These are phyloP conservation scores for Rhizophora mangle DNA, from an alignment of 345 rosid species.

Conservation along the genomic window DNA sequence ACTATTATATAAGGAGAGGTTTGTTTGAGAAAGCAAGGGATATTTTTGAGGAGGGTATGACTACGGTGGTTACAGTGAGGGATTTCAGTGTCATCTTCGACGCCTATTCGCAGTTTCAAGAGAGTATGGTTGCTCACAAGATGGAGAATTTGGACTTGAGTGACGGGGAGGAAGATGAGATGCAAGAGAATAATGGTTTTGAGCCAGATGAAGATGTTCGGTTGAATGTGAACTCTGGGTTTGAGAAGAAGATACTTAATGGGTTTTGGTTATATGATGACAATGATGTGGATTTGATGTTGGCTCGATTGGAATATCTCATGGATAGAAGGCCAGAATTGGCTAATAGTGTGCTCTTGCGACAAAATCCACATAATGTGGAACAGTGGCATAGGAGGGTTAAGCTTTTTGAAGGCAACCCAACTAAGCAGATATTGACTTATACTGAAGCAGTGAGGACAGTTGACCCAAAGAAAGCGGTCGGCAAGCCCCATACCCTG, in stretches of 20 bases:
- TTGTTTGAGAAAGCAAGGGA: constrained; percentile 92
- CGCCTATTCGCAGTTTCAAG: constrained; percentile 79
- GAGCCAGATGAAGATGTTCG: constrained; percentile 67
- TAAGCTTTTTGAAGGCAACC: constrained; percentile 82
- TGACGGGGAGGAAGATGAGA: constrained; percentile 54
- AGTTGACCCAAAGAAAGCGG: constrained; percentile 92
- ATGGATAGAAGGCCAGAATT: constrained; percentile 86
- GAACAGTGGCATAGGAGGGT: constrained; percentile 98
- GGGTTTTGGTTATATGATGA: constrained; percentile 91
- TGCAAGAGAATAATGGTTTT: constrained; percentile 37
- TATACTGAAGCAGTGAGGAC: constrained; percentile 97
- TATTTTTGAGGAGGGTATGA: constrained; percentile 94
- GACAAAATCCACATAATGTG: constrained; percentile 97
- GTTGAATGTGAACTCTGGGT: constrained; percentile 49
- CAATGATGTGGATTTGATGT: constrained; percentile 75
- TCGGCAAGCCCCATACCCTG: constrained; percentile 92
- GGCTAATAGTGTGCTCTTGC: constrained; percentile 86
- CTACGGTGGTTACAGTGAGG: constrained; percentile 85
- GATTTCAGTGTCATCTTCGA: constrained; percentile 92
- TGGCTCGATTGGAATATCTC: constrained; percentile 75
- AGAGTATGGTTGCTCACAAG: constrained; percentile 64
- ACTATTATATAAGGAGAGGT: constrained; percentile 83
- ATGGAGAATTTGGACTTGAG: constrained; percentile 66
- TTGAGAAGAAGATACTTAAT: constrained; percentile 72
- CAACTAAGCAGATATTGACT: constrained; percentile 84